Evolutionary conservation across 176 grass and related monocot genomes (phyloP).

Genomic region (Metroxylon sagu): DNA sequence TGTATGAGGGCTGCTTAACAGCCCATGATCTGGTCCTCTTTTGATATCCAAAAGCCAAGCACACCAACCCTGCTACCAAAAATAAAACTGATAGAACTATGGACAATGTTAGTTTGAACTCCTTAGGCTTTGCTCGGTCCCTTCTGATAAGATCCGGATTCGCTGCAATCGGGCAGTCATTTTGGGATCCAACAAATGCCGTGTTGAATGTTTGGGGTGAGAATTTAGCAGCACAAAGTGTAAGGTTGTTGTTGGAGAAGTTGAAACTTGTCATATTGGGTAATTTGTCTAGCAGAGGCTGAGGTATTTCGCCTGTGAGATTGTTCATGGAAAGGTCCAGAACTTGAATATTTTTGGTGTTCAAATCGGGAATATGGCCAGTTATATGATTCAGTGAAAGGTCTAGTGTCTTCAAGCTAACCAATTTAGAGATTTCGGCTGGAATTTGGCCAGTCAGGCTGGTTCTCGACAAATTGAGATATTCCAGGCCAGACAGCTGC

Average conservation of each 20-base stretch:
- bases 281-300: slow-evolving; percentile 56
- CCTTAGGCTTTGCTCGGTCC: slow-evolving; percentile 17
- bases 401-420: slow-evolving; percentile 64
- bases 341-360: slow-evolving; percentile 27
- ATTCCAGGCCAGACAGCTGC: slow-evolving; percentile 50
- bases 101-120: slow-evolving; percentile 43
- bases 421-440: slow-evolving; percentile 31
- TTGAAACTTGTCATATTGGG: slow-evolving; percentile 56
- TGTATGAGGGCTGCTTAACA: slow-evolving; percentile 59
- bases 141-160: slow-evolving; percentile 45
- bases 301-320: slow-evolving; percentile 81
- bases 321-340: slow-evolving; percentile 91
- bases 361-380: slow-evolving; percentile 58
- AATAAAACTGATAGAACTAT: slow-evolving; percentile 57
- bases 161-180: slow-evolving; percentile 90
- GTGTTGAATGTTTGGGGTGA: slow-evolving; percentile 40
- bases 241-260: slow-evolving; percentile 98
- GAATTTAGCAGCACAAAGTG: slow-evolving; percentile 65
- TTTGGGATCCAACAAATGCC: slow-evolving; percentile 60
- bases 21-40: slow-evolving; percentile 31
- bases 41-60: slow-evolving; percentile 34
- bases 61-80: slow-evolving; percentile 38
- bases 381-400: slow-evolving; percentile 72
- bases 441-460: slow-evolving; percentile 52
- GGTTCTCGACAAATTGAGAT: slow-evolving; percentile 83